Conservation (phyloP, 805 yeast genomes). For the Sugiyamaella chiloensis region DNA sequence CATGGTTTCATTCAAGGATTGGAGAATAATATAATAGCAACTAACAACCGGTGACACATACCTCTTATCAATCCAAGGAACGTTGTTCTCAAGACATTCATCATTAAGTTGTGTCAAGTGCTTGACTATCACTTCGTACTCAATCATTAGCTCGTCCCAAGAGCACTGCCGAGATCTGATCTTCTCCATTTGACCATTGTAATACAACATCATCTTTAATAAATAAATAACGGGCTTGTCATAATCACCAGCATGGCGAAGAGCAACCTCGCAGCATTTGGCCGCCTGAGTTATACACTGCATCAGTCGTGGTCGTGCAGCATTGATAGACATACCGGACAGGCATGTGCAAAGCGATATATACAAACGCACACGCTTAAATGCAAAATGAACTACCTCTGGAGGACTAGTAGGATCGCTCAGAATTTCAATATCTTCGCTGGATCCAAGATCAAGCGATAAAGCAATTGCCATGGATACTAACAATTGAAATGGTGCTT, state of each 20-base stretch:
- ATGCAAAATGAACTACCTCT: conserved; percentile 6
- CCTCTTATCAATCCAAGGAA: conserved; percentile 6
- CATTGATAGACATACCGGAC: conserved; percentile 21
- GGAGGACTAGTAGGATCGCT: conserved; percentile 1
- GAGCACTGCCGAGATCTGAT: neutral
- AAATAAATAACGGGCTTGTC: conserved; percentile 12
- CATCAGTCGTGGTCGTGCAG: conserved; percentile 12
- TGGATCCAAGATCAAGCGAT: conserved; percentile 16
- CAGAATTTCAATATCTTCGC: conserved; percentile 14
- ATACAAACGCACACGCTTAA: conserved; percentile 10
- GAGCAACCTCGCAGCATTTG: conserved; percentile 8
- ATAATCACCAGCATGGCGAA: neutral
- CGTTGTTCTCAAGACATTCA: neutral
- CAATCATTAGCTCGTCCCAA: neutral
- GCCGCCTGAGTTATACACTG: conserved; percentile 15
- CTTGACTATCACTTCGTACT: neutral
- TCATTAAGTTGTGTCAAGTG: neutral
- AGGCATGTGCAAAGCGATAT: conserved; percentile 16
- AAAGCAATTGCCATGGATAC: conserved; percentile 18
- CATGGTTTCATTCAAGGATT: conserved; percentile 13
- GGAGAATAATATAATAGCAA: conserved; percentile 3
- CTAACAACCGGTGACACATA: conserved; percentile 2
- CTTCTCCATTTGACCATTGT: conserved; percentile 4
- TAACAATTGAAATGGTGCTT: conserved; percentile 22
- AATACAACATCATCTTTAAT: conserved; percentile 12